Base-by-base conservation (phyloP, 495 filamentous ascomycete genomes). In the Penicillium egyptiacum region DNA sequence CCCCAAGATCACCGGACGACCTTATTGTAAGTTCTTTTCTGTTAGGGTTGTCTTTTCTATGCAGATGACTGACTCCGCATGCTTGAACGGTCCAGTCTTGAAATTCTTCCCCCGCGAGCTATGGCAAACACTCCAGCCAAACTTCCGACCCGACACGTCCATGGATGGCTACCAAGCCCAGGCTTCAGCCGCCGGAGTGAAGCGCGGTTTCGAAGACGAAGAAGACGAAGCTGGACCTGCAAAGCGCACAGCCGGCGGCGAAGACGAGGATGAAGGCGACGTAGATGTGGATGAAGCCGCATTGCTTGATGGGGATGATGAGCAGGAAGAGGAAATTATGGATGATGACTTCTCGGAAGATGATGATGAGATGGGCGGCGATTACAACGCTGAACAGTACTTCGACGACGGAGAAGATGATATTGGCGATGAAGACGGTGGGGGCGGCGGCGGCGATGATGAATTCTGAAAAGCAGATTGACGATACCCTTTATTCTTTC, bases 341-440 rank as follows among this genome's bases (percentile, higher is more conserved):
- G 81, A 83, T 50, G 79, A 85, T 60, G 78, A 86, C 39, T 84
- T 81, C 45, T 74, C 78, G 43, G 79, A 80, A 12, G 78, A 83
- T 52, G 81, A 83, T 1, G 80, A 83, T 51, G 81, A 83, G 19
- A 78, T 80, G 76, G 81, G 76, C 10, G 81, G 78, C 0, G 81
- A 83, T 57, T 86, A 87, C 67, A 85, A 87, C 60, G 84, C 84
- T 0, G 84, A 87, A 57, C 77, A 84, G 48, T 86, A 86, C 73
- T 87, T 86, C 55, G 84, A 86, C 61, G 81, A 71, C 35, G 84
- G 84, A 8, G 84, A 81, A 44, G 83, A 83, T 55, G 84, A 87
- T 31, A 76, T 70, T 56, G 78, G 75, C 26, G 79, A 81, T 41
- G 80, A 80, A 58, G 73, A 73, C n/a, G 78, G 75, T 50, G 79